Conservation (phyloP, 352 stramenopile genomes). For the Phytophthora ramorum region DNA sequence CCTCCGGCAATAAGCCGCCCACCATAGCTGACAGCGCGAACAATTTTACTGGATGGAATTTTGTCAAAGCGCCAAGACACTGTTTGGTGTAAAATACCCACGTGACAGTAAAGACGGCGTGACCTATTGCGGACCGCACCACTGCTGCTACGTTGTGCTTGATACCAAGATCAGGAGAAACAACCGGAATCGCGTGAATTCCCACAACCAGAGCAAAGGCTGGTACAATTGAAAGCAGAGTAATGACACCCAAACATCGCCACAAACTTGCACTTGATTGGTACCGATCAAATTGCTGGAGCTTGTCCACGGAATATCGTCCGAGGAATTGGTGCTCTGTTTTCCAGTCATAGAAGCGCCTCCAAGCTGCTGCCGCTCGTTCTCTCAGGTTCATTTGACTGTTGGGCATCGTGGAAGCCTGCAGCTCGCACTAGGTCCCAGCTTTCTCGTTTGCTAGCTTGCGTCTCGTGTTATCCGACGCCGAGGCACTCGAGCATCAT, state of each 20-base stretch:
- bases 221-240: constrained; percentile 18
- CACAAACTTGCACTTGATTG: constrained; percentile 8
- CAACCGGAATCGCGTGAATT: constrained; percentile 21
- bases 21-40: constrained; percentile 1
- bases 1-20: constrained; percentile 19
- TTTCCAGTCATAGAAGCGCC: constrained; percentile 37
- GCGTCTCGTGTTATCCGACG: not conserved
- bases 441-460: not conserved
- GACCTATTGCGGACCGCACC: constrained; percentile 19
- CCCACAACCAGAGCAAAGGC: constrained; percentile 18
- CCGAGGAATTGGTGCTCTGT: constrained; percentile 42
- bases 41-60: constrained; percentile 1
- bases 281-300: constrained; percentile 43
- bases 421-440: not conserved
- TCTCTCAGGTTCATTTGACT: constrained; percentile 5
- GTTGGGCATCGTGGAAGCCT: not conserved
- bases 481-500: no score
- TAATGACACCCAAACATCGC: constrained; percentile 31
- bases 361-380: constrained; percentile 5
- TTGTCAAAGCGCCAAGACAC: constrained; percentile 6
- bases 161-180: constrained; percentile 18
- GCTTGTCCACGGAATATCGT: constrained; percentile 46
- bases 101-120: constrained; percentile 8
- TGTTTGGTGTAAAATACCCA: constrained; percentile 26
- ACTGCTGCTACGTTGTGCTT: constrained; percentile 2